Evolutionary conservation across 768 basidiomycete genomes (phyloP).

Genomic region (Naematelia aurantialba): DNA sequence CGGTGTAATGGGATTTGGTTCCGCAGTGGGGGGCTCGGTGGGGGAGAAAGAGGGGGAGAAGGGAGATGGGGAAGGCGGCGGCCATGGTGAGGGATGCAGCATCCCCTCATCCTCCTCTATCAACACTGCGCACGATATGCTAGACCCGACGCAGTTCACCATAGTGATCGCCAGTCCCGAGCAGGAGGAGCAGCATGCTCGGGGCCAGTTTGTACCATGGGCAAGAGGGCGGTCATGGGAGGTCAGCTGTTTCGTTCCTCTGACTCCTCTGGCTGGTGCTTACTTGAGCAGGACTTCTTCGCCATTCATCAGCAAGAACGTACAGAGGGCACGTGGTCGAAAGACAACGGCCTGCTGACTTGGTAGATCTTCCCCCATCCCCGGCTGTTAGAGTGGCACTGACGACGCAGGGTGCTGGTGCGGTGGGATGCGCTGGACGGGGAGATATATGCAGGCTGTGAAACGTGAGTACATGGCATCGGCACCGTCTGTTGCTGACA

Average conservation of each 20-base stretch:
- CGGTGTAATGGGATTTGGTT: not conserved
- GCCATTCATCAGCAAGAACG: not conserved
- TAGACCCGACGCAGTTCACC: constrained; percentile 21
- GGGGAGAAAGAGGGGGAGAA: not conserved
- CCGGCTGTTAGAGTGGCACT: too few relatives aligned
- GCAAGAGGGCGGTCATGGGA: constrained; percentile 17
- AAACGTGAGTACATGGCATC: constrained; percentile 18
- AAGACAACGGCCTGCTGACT: not conserved
- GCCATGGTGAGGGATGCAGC: not conserved
- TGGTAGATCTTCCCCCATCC: not conserved
- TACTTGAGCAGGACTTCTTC: not conserved
- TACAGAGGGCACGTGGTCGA: not conserved
- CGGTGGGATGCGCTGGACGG: constrained; percentile 21
- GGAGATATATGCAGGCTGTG: constrained; percentile 32
- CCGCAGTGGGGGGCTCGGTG: not conserved
- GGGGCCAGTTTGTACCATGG: constrained; percentile 22
- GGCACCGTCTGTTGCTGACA: not conserved
- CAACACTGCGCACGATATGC: not conserved
- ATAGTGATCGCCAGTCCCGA: constrained; percentile 19
- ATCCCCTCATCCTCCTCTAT: not conserved
- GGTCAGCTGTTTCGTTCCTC: constrained; percentile 13
- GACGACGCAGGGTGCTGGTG: constrained; percentile 33
- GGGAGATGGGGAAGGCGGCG: not conserved
- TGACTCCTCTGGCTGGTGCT: not conserved
- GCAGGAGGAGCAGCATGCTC: constrained; percentile 20